phyloP scores from a whole-genome alignment of 192 early-diverging fungal species.

The Phycomyces blakesleeanus region DNA sequence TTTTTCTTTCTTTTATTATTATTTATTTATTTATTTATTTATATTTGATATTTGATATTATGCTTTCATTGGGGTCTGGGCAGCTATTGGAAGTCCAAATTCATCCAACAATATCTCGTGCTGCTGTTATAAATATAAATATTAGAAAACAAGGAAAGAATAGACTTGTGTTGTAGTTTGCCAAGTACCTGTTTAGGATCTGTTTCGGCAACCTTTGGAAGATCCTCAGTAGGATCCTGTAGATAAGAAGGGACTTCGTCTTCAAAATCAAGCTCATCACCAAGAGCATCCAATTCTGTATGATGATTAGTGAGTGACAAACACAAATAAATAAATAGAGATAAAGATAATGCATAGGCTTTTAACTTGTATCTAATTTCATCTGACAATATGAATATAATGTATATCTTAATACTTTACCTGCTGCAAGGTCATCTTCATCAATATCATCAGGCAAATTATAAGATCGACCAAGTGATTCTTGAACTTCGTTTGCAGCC shows the following conservation, averaged over 20 bases:
- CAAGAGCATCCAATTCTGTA: conserved; percentile 91
- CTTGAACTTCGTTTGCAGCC: conserved; percentile 96
- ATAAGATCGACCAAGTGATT: conserved; percentile 89
- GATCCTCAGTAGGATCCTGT: conserved; percentile 60
- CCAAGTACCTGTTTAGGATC: conserved; percentile 45
- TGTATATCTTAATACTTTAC: conserved; percentile 43
- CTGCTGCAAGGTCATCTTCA: conserved; percentile 95
- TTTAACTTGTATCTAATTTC: not conserved
- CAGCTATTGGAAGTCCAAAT: conserved; percentile 45
- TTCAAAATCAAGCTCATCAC: conserved; percentile 80
- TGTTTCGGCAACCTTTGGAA: conserved; percentile 45
- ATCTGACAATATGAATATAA: not conserved
- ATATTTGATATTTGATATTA: too few relatives aligned
- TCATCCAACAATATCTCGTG: conserved; percentile 44
- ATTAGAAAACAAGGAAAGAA: not conserved
- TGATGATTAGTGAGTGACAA: too few relatives aligned
- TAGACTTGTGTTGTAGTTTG: not conserved
- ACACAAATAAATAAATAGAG: not conserved
- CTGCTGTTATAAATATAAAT: conserved; percentile 5
- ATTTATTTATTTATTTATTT: not conserved
- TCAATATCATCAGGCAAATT: conserved; percentile 93
- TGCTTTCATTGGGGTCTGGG: conserved; percentile 48
- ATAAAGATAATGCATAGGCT: not conserved
- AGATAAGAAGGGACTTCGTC: conserved; percentile 84
- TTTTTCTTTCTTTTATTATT: not conserved